These are phyloP conservation scores for Schizochytrium sp. DNA, from an alignment of 108 stramenopile genomes.

Conservation along the genomic window DNA sequence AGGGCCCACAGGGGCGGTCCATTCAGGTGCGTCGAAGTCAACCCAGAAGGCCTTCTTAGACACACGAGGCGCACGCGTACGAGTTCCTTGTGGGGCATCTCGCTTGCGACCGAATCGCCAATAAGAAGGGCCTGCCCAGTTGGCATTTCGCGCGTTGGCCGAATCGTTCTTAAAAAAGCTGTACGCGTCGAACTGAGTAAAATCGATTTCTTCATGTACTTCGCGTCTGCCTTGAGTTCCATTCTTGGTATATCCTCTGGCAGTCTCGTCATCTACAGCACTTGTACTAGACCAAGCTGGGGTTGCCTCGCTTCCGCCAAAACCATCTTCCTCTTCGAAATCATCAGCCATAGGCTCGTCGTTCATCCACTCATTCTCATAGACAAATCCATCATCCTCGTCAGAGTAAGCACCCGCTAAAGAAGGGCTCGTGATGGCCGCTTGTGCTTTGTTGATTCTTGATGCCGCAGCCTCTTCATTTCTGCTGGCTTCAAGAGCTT, in stretches of 20 bases:
- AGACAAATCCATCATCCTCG: slow-evolving; percentile 56
- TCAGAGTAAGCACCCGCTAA: slow-evolving; percentile 23
- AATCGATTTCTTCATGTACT: not conserved
- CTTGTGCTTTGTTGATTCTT: not conserved
- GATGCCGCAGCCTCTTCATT: not conserved
- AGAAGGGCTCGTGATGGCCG: not conserved
- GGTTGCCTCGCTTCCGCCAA: not conserved
- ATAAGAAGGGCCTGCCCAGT: slow-evolving; percentile 67
- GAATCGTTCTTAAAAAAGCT: slow-evolving; percentile 64
- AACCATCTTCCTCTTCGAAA: not conserved
- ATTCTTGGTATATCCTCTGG: not conserved
- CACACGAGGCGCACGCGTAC: not conserved
- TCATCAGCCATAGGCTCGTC: not conserved
- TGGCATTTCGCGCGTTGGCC: slow-evolving; percentile 60
- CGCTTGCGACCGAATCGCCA: slow-evolving; percentile 64
- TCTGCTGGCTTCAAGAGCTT: slow-evolving; percentile 50
- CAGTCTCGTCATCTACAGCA: not conserved
- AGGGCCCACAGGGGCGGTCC: not conserved
- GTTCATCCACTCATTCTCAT: not conserved
- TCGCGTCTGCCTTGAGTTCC: not conserved
- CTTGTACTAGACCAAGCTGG: not conserved
- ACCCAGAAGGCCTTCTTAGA: slow-evolving; percentile 10
- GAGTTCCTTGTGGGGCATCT: not conserved
- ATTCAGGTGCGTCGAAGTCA: not conserved
- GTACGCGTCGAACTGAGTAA: slow-evolving; percentile 64